These are phyloP conservation scores for Tuber brumale DNA, from an alignment of 495 filamentous ascomycete species.

Conservation along the genomic window DNA sequence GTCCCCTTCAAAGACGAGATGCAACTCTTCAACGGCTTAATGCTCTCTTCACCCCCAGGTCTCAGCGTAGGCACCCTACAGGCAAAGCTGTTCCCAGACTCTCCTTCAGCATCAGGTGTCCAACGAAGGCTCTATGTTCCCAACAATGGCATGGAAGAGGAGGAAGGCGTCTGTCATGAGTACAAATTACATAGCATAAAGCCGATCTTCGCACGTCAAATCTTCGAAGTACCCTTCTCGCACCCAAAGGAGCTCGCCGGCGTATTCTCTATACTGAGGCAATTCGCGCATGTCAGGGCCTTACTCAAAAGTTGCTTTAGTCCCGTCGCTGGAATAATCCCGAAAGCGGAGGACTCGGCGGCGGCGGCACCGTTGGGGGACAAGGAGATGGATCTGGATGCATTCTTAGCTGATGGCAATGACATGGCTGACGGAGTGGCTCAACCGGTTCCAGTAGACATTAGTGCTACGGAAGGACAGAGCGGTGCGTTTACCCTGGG, in stretches of 20 bases:
- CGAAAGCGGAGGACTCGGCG: not conserved
- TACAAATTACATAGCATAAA: conserved; percentile 65
- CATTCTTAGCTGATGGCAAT: conserved; percentile 10
- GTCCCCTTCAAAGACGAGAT: conserved; percentile 62
- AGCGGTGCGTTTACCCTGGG: conserved; percentile 16
- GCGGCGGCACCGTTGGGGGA: not conserved
- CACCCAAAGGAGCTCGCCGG: conserved; percentile 78
- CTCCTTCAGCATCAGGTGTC: conserved; percentile 16
- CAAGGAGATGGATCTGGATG: conserved; percentile 18
- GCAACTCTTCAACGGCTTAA: conserved; percentile 64
- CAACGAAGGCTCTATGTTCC: conserved; percentile 39
- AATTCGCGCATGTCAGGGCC: conserved; percentile 63
- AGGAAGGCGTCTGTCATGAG: conserved; percentile 49
- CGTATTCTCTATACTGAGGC: conserved; percentile 67
- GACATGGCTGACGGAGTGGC: not conserved
- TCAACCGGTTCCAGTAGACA: conserved; percentile 9
- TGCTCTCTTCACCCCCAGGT: conserved; percentile 50
- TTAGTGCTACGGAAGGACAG: conserved; percentile 5
- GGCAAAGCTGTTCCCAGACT: conserved; percentile 42
- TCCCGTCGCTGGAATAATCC: not conserved
- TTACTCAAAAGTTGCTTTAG: conserved; percentile 59
- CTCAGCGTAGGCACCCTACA: conserved; percentile 45
- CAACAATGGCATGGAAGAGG: conserved; percentile 44
- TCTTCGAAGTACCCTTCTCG: conserved; percentile 71
- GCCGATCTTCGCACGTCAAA: conserved; percentile 58